A percentile compares a stretch with the other conserved stretches of the same genome.
phyloP scores from a whole-genome alignment of 2,329 filamentous ascomycete genomes.

The Tolypocladium sp. region DNA sequence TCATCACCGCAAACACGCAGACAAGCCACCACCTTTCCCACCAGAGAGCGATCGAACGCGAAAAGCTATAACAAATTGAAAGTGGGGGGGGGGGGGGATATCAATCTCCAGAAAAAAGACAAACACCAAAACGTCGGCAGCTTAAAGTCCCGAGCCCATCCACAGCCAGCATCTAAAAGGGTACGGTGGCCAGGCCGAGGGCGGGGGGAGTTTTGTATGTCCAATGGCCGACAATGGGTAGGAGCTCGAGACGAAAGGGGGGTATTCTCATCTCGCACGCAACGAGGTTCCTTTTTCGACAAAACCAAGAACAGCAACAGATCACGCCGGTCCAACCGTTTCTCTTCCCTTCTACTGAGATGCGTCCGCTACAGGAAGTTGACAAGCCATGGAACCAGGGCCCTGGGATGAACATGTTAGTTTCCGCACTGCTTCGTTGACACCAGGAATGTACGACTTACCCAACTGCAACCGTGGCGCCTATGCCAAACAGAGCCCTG shows the following conservation, averaged over 20 bases:
- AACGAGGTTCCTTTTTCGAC: not conserved
- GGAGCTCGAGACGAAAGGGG: conserved; percentile 2
- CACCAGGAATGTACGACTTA: conserved; percentile 42
- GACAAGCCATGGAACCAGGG: conserved; percentile 42
- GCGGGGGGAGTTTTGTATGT: not conserved
- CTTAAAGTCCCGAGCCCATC: conserved; percentile 1
- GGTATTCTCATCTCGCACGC: not conserved
- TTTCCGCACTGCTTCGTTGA: not conserved
- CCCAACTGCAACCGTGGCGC: conserved; percentile 82
- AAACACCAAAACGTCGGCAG: conserved; percentile 1
- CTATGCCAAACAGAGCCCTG: conserved; percentile 76
- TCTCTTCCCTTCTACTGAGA: not conserved
- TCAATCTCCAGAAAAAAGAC: conserved; percentile 1
- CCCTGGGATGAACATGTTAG: conserved; percentile 19
- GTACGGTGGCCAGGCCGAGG: not conserved
- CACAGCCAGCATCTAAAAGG: not conserved
- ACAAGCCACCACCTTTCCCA: not conserved
- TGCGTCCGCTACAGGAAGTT: conserved; percentile 32
- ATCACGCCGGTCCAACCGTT: not conserved
- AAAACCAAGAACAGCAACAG: not conserved
- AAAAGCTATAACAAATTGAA: not conserved
- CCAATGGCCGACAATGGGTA: conserved; percentile 1
- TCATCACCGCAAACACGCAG: not conserved
- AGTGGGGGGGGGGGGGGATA: not conserved
- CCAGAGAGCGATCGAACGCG: not conserved